These are phyloP conservation scores for Trichoderma brevicompactum DNA, from an alignment of 2,329 filamentous ascomycete species.

Conservation along the genomic window DNA sequence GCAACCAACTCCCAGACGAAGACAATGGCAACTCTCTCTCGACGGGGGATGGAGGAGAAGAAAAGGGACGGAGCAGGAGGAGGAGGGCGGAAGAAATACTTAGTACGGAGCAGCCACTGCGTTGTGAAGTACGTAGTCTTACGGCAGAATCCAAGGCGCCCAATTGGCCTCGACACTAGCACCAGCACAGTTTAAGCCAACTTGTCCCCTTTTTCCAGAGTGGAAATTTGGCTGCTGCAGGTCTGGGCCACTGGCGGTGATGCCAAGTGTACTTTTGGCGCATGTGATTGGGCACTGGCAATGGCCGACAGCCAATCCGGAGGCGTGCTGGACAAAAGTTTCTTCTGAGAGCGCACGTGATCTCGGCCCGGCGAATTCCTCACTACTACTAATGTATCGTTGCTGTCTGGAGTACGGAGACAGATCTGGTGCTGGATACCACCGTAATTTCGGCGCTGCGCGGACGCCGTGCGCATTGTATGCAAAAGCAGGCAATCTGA, in stretches of 20 bases:
- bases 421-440: slow-evolving; percentile 4
- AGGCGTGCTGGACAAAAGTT: background rate
- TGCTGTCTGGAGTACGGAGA: background rate
- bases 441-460: slow-evolving; percentile 26
- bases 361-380: background rate
- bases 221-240: slow-evolving; percentile 33
- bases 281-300: slow-evolving; percentile 42
- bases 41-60: slow-evolving; percentile 37
- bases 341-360: slow-evolving; percentile 17
- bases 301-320: slow-evolving; percentile 32
- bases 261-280: slow-evolving; percentile 22
- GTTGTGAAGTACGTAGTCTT: background rate
- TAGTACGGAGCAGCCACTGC: background rate
- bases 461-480: slow-evolving; percentile 8
- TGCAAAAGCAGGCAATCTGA: background rate
- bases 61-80: slow-evolving; percentile 32
- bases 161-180: slow-evolving; percentile 9
- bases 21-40: slow-evolving; percentile 27
- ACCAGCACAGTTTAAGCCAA: background rate
- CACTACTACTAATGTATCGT: background rate
- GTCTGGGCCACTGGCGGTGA: background rate
- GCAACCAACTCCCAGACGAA: slow-evolving; percentile 30
- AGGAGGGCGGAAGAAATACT: slow-evolving; percentile 33
- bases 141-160: background rate
- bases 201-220: slow-evolving; percentile 26